Evolutionary conservation across 2,329 filamentous ascomycete species (phyloP), one percentile per base, ranked within the genome.

Genomic region (Talaromyces sp.): DNA sequence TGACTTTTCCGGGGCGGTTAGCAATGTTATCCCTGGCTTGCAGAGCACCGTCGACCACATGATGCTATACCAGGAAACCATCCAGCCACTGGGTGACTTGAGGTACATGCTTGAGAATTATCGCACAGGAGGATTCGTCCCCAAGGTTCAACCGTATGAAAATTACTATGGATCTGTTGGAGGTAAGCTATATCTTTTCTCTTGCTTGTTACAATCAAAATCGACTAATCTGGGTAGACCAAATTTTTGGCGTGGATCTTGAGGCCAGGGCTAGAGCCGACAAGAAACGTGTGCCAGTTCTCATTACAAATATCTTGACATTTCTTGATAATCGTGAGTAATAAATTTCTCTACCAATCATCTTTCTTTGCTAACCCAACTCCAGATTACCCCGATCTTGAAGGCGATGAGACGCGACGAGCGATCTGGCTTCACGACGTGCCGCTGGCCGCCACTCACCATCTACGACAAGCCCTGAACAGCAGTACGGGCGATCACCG

Each of bases 91-190:
- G 54, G 90, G 91, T 43, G 94, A 99, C 75, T 79, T 99, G 66
- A 85, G 94, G 64, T 99, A 97, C 74, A 83, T 99, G 62, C 82
- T 99, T 52, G 94, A 99, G 78, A 99, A 93, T 73, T 99, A 99
- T 77, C 88, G 92, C 64, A 99, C 94, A 7, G 94, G 94, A 64
- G 90, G 88, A 65, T 99, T 96, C 73, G 85, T 91, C 56, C 94
- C 94, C 9, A 92, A 86, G 69, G 93, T 97, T 29, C 87, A 92
- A 53, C 89, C 91, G 3, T 99, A 99, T 75, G 94, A 99, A 78
- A 99, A 97, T 75, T 99, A 99, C 78, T 99, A 99, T 80, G 97
- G 97, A 76, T 92, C 90, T 65, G 92, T 97, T 26, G 94, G 97
- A 73, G 82, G 82, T 84, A 72, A 63, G 74, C 31, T 24, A 14